A percentile compares a stretch with the other conserved stretches of the same genome.
phyloP scores from a whole-genome alignment of 2,329 filamentous ascomycete species.

The Botryotinia globosa region DNA sequence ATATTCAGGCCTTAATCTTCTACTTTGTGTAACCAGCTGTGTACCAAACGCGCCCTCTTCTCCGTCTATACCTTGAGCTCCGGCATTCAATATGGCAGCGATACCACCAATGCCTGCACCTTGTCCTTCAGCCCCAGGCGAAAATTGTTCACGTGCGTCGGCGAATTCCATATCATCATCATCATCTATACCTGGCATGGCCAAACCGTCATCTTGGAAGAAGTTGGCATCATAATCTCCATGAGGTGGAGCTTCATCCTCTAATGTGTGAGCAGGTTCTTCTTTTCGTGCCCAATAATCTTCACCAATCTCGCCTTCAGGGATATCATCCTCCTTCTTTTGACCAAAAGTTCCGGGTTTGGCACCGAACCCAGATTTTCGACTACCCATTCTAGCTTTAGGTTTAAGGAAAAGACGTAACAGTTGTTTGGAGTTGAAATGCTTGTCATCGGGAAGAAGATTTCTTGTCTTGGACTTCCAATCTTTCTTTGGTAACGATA shows the following conservation, averaged over 20 bases:
- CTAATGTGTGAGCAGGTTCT: slow-evolving; percentile 46
- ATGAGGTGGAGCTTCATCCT: slow-evolving; percentile 56
- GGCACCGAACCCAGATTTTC: slow-evolving; percentile 52
- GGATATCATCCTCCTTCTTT: slow-evolving; percentile 53
- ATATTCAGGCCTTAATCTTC: slow-evolving; percentile 63
- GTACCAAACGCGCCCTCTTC: slow-evolving; percentile 55
- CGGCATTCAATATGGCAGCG: slow-evolving; percentile 50
- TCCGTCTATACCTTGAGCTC: slow-evolving; percentile 43
- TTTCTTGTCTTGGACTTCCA: slow-evolving; percentile 94
- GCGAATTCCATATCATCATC: slow-evolving; percentile 74
- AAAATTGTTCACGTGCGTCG: slow-evolving; percentile 77
- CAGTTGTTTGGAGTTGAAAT: slow-evolving; percentile 92
- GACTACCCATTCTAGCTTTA: slow-evolving; percentile 75
- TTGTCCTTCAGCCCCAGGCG: slow-evolving; percentile 54
- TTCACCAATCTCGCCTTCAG: slow-evolving; percentile 82
- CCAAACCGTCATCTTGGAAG: slow-evolving; percentile 84
- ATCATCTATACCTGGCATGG: slow-evolving; percentile 57
- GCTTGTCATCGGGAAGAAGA: slow-evolving; percentile 93
- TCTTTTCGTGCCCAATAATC: slow-evolving; percentile 86
- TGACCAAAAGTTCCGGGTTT: slow-evolving; percentile 45
- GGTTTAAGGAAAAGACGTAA: slow-evolving; percentile 92
- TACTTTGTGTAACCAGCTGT: slow-evolving; percentile 62
- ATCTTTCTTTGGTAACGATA: slow-evolving; percentile 87
- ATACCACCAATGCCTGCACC: slow-evolving; percentile 48
- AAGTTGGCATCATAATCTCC: slow-evolving; percentile 97